These are phyloP conservation scores for Capsicum baccatum DNA, from an alignment of 257 asterid genomes.

Conservation along the genomic window DNA sequence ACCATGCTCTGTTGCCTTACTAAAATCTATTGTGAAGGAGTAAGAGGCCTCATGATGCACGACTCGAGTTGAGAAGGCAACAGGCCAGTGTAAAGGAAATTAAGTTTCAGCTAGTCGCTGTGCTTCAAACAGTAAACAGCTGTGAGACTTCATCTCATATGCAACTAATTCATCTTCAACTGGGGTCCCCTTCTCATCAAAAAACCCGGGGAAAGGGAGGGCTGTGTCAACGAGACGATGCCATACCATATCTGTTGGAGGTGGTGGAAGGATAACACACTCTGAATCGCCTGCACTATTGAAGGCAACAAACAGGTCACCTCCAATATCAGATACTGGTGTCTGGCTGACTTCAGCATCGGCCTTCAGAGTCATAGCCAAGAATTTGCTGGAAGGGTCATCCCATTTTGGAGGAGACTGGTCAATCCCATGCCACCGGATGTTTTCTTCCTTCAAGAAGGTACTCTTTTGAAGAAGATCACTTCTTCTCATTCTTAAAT, in stretches of 20 bases:
- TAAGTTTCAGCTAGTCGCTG: constrained; percentile 6
- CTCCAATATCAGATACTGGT: constrained; percentile 33
- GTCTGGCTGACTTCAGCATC: constrained; percentile 33
- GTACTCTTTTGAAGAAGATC: constrained; percentile 74
- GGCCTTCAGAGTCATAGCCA: constrained; percentile 73
- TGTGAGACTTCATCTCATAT: constrained; percentile 76
- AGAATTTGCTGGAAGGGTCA: constrained; percentile 61
- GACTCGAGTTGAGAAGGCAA: neutral
- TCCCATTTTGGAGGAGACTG: constrained; percentile 75
- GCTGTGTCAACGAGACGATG: constrained; percentile 74
- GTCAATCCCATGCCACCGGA: constrained; percentile 70
- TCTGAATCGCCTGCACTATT: constrained; percentile 58
- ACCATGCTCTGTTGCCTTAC: neutral
- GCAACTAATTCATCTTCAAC: constrained; percentile 46
- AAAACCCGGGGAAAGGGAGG: constrained; percentile 78
- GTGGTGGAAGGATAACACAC: constrained; percentile 61
- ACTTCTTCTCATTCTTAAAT: constrained; percentile 59
- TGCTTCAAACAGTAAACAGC: constrained; percentile 84
- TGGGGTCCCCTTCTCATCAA: constrained; percentile 55
- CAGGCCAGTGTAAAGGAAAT: neutral
- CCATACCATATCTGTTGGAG: constrained; percentile 57
- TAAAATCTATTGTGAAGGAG: neutral
- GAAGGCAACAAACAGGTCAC: constrained; percentile 75
- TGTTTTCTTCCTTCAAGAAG: constrained; percentile 66
- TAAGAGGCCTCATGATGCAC: neutral